Conservation (phyloP, 176 grass and related monocot genomes). For the Aegilops bicornis region DNA sequence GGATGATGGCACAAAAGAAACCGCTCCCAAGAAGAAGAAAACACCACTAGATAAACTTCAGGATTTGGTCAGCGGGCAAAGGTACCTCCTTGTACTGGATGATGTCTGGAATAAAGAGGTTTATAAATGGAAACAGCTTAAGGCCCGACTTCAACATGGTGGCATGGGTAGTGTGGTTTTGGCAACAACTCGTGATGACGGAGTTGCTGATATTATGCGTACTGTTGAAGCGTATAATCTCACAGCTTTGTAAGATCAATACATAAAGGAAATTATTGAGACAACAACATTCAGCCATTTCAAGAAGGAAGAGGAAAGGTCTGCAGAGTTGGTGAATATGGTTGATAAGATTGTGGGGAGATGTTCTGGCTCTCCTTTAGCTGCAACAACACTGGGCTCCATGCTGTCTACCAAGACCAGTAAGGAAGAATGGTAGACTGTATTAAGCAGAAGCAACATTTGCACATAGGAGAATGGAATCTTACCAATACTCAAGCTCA, state of each 20-base stretch:
- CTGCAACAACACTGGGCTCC: background rate
- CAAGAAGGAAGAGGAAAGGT: background rate
- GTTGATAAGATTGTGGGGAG: background rate
- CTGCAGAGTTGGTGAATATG: background rate
- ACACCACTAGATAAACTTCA: too few species aligned
- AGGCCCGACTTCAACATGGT: too few species aligned
- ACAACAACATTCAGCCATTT: background rate
- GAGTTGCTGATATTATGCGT: too few species aligned
- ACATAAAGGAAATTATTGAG: background rate
- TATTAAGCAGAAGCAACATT: background rate
- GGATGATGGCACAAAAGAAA: too few species aligned
- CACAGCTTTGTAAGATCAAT: background rate
- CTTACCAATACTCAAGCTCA: background rate
- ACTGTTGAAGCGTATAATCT: too few species aligned
- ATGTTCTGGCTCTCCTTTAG: background rate
- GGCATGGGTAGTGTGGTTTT: too few species aligned
- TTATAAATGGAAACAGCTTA: too few species aligned
- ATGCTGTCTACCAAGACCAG: background rate
- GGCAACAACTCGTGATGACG: too few species aligned
- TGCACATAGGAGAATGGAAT: background rate
- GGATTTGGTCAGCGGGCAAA: too few species aligned
- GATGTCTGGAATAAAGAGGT: too few species aligned
- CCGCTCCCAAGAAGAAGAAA: too few species aligned
- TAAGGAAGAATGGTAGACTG: background rate
- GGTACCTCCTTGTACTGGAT: too few species aligned